Evolutionary conservation across 1,284 basidiomycete genomes (phyloP).

Genomic region (Ceratobasidium sp.): DNA sequence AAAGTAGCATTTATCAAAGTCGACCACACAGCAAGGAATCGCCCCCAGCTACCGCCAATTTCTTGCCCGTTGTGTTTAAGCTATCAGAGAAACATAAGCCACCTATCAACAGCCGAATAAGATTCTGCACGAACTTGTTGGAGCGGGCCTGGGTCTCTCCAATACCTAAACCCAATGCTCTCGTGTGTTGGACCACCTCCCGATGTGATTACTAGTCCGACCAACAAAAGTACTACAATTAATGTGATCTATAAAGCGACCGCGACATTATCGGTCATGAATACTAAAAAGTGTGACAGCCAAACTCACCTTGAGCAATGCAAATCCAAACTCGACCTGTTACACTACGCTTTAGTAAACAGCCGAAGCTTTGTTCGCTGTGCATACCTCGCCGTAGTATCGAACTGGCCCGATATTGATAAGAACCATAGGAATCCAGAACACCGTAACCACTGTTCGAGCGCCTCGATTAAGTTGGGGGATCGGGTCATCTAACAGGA

Average conservation of each 20-base stretch:
- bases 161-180: conserved; percentile 54
- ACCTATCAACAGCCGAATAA: background rate
- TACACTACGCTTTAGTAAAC: background rate
- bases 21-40: conserved; percentile 52
- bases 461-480: background rate
- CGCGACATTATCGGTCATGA: background rate
- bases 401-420: conserved; percentile 50
- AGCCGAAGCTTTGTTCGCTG: background rate
- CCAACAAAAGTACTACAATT: conserved; percentile 40
- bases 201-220: conserved; percentile 51
- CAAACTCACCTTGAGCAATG: conserved; percentile 52
- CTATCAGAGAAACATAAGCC: conserved; percentile 9
- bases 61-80: conserved; percentile 20
- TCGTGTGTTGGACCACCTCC: conserved; percentile 49
- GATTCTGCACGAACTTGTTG: conserved; percentile 20
- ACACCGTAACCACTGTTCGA: conserved; percentile 47
- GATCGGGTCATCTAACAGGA: background rate
- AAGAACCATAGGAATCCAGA: conserved; percentile 50
- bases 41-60: conserved; percentile 50
- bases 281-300: background rate
- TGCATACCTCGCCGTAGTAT: conserved; percentile 49
- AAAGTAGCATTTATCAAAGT: conserved; percentile 51
- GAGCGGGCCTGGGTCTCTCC: conserved; percentile 53
- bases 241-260: conserved; percentile 25
- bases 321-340: conserved; percentile 53